A percentile compares a stretch with the other conserved stretches of the same genome.
phyloP scores from a whole-genome alignment of 176 grass and related monocot genomes.

The Rhynchospora tenuis region DNA sequence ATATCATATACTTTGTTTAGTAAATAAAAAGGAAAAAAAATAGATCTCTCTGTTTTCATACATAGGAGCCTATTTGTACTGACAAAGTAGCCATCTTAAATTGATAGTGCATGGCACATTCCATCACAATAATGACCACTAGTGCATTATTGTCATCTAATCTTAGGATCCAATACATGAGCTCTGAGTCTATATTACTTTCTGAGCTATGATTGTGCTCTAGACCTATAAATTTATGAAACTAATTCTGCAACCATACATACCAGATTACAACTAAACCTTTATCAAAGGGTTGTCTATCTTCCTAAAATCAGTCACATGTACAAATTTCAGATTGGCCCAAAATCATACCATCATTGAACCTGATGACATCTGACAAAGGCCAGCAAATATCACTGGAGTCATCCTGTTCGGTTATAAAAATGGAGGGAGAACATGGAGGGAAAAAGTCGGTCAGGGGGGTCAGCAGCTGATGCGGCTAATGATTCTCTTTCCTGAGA shows the following conservation, averaged over 20 bases:
- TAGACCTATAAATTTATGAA: background rate
- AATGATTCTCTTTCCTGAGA: slow-evolving; percentile 23
- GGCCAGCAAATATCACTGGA: background rate
- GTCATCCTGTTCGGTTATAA: background rate
- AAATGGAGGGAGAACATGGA: background rate
- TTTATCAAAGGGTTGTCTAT: too few relatives aligned
- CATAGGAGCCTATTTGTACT: background rate
- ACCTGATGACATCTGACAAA: background rate
- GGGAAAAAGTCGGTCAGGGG: background rate
- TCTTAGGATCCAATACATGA: background rate
- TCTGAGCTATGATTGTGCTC: background rate
- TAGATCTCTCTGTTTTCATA: background rate
- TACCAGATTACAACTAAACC: background rate
- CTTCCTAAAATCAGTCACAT: background rate
- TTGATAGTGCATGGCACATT: background rate
- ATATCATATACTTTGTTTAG: background rate
- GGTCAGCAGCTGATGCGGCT: slow-evolving; percentile 11
- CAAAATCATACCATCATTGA: background rate
- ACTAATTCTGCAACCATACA: background rate
- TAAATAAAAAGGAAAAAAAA: background rate
- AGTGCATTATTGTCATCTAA: background rate
- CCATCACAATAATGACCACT: slow-evolving; percentile 6
- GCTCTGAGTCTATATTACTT: background rate
- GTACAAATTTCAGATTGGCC: background rate
- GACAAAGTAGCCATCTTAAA: background rate